Evolutionary conservation across 1,284 basidiomycete genomes (phyloP).

Genomic region (Rhizopogon parksii): DNA sequence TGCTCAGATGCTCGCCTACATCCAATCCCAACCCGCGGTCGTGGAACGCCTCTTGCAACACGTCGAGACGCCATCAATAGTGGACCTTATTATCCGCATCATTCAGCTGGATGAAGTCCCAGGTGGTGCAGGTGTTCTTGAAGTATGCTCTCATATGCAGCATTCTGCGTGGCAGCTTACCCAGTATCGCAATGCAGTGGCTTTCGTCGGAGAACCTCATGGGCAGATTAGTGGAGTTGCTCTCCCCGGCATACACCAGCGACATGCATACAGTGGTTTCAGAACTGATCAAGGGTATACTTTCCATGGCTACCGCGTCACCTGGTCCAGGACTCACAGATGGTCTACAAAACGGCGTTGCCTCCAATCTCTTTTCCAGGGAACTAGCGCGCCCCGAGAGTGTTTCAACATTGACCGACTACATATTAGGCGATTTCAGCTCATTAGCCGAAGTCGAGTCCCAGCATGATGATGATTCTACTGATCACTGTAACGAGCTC

Average conservation of each 20-base stretch:
- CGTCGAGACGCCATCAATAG: constrained; percentile 86
- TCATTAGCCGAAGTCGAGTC: constrained; percentile 20
- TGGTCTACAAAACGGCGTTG: constrained; percentile 58
- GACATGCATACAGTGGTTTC: constrained; percentile 85
- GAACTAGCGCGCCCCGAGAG: constrained; percentile 80
- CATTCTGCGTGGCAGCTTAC: constrained; percentile 19
- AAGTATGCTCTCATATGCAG: constrained; percentile 52
- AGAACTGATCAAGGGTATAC: constrained; percentile 92
- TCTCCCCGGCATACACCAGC: constrained; percentile 73
- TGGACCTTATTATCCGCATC: constrained; percentile 88
- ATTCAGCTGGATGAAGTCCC: constrained; percentile 88
- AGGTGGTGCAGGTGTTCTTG: constrained; percentile 77
- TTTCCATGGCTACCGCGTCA: constrained; percentile 89
- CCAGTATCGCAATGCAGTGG: constrained; percentile 53
- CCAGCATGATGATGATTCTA: constrained; percentile 7
- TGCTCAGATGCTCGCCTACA: constrained; percentile 85
- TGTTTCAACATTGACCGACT: constrained; percentile 68
- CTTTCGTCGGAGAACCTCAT: constrained; percentile 83
- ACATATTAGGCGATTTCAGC: constrained; percentile 70
- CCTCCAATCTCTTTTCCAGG: constrained; percentile 83
- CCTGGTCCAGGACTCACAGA: constrained; percentile 67
- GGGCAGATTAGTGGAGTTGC: constrained; percentile 71
- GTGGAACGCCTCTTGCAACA: constrained; percentile 82
- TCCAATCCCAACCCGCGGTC: constrained; percentile 76
- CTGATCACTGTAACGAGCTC: constrained; percentile 23